Percentiles rank a stretch among this genome's conserved stretches.
Evolutionary conservation across 306 rosid genomes (phyloP).

Genomic region (Glycine soja): DNA sequence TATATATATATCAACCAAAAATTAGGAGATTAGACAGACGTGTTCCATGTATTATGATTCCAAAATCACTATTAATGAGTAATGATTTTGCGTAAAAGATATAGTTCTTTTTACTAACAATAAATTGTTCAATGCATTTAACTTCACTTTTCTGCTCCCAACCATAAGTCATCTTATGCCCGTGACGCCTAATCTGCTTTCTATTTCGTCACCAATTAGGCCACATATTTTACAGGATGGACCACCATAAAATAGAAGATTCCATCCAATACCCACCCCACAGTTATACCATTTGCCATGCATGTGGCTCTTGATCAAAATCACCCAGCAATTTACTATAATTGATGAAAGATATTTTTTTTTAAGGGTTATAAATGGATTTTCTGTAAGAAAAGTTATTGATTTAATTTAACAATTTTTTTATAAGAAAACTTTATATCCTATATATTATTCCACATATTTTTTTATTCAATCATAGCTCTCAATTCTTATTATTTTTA

Average conservation of each 20-base stretch:
- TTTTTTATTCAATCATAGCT: neutral
- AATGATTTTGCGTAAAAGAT: conserved; percentile 47
- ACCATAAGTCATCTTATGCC: neutral
- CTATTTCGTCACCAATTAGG: conserved; percentile 5
- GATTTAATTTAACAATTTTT: too few relatives aligned
- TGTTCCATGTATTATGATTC: conserved; percentile 45
- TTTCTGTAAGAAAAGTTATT: too few relatives aligned
- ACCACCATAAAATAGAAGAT: neutral
- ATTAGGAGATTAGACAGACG: conserved; percentile 28
- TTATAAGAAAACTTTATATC: too few relatives aligned
- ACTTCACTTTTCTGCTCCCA: conserved; percentile 29
- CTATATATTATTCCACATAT: neutral
- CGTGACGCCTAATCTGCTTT: conserved; percentile 1
- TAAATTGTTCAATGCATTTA: conserved; percentile 16
- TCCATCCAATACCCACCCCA: too few relatives aligned
- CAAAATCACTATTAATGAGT: conserved; percentile 30
- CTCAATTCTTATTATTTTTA: neutral
- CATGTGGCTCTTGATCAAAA: conserved; percentile 9
- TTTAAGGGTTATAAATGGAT: too few relatives aligned
- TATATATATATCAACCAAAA: neutral
- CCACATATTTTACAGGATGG: conserved; percentile 1
- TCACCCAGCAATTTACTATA: neutral
- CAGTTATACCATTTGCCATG: conserved; percentile 9
- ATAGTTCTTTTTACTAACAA: conserved; percentile 20
- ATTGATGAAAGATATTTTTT: too few relatives aligned